These are phyloP conservation scores for Tephrocybe sp. DNA, from an alignment of 768 basidiomycete species.

Conservation along the genomic window DNA sequence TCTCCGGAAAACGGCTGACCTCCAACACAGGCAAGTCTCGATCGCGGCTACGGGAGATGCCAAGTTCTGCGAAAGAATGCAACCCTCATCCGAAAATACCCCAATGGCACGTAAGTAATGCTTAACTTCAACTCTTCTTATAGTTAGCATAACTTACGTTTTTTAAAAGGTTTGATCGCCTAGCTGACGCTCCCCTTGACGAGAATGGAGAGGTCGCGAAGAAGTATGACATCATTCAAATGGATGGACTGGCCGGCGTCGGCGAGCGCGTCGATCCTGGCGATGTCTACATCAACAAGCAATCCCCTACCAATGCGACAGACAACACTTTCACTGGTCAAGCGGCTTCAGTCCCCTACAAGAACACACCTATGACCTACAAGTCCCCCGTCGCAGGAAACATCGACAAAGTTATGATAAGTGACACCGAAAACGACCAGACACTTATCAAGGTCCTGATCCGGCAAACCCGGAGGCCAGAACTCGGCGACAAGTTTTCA, in stretches of 20 bases:
- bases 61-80: slow-evolving; percentile 96
- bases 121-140: slow-evolving; percentile 10
- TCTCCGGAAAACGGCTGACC: slow-evolving; percentile 11
- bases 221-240: slow-evolving; percentile 88
- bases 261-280: slow-evolving; percentile 93
- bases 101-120: slow-evolving; percentile 88
- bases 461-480: slow-evolving; percentile 93
- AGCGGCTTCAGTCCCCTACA: slow-evolving; percentile 82
- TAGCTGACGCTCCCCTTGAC: slow-evolving; percentile 89
- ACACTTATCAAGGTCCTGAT: slow-evolving; percentile 96
- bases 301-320: slow-evolving; percentile 91
- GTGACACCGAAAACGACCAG: slow-evolving; percentile 95
- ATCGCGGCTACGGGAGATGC: slow-evolving; percentile 96
- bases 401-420: slow-evolving; percentile 97
- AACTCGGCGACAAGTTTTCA: slow-evolving; percentile 98
- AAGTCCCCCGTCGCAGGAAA: slow-evolving; percentile 92
- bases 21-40: slow-evolving; percentile 75
- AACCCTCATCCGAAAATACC: slow-evolving; percentile 92
- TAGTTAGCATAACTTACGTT: slow-evolving; percentile 6
- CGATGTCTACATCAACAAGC: slow-evolving; percentile 96
- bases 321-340: slow-evolving; percentile 88
- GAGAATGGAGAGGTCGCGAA: slow-evolving; percentile 79
- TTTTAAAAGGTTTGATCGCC: slow-evolving; percentile 75
- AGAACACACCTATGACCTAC: slow-evolving; percentile 89
- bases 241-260: slow-evolving; percentile 92